These are phyloP conservation scores for Metschnikowia arizonensis DNA, from an alignment of 805 yeast genomes.

Conservation along the genomic window DNA sequence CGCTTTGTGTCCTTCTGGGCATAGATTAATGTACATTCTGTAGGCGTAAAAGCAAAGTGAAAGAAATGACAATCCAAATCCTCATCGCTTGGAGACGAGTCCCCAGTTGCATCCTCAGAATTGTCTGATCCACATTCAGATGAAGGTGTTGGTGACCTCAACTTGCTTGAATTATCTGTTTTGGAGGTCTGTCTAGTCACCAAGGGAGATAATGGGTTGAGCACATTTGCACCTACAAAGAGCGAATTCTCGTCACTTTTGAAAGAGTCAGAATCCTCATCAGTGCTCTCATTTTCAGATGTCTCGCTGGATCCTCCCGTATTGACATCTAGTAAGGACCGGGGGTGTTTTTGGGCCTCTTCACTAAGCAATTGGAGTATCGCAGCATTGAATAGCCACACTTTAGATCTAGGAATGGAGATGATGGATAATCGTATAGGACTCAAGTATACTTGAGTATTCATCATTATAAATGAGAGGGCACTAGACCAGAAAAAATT, in stretches of 20 bases:
- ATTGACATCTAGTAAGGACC: conserved; percentile 5
- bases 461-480: conserved; percentile 21
- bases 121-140: conserved; percentile 6
- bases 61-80: conserved; percentile 32
- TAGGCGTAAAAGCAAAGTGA: conserved; percentile 58
- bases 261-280: neutral
- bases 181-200: conserved; percentile 7
- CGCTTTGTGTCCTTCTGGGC: conserved; percentile 34
- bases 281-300: neutral
- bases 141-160: conserved; percentile 9
- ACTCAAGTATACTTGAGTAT: conserved; percentile 47
- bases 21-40: conserved; percentile 60
- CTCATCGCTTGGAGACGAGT: neutral
- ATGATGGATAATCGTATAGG: conserved; percentile 45
- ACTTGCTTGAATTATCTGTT: conserved; percentile 31
- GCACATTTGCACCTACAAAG: neutral
- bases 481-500: neutral
- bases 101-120: conserved; percentile 4
- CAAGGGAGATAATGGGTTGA: neutral
- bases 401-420: conserved; percentile 49
- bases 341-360: conserved; percentile 23
- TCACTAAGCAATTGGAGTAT: conserved; percentile 44
- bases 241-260: neutral
- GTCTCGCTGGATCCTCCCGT: neutral
- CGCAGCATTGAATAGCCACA: conserved; percentile 52